These are phyloP conservation scores for Trichoderma parareesei DNA, from an alignment of 495 filamentous ascomycete genomes.

Conservation along the genomic window DNA sequence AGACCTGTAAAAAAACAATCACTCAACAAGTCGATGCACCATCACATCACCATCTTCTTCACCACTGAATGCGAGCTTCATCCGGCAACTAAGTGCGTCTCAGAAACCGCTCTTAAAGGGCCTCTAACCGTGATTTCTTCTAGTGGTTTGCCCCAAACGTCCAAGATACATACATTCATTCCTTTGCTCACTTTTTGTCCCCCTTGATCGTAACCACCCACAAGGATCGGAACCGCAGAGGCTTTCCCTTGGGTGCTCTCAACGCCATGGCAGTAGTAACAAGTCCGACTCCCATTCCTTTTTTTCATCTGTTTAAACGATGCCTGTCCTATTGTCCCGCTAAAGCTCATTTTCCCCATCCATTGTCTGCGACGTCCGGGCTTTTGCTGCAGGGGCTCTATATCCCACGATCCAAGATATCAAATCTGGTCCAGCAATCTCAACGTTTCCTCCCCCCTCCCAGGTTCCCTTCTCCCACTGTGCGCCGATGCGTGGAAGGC, in stretches of 20 bases:
- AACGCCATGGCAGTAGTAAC: not conserved
- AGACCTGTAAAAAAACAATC: not conserved
- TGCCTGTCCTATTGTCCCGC: constrained; percentile 3
- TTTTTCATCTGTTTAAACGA: constrained; percentile 10
- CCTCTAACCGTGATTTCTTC: not conserved
- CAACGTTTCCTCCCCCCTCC: not conserved
- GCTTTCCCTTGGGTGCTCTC: not conserved
- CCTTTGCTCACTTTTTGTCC: not conserved
- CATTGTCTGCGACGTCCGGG: constrained; percentile 9
- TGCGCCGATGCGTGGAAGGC: constrained; percentile 1
- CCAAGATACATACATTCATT: not conserved
- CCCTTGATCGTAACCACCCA: not conserved
- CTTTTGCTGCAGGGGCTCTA: constrained; percentile 8
- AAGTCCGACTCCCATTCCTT: not conserved
- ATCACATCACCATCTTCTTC: too few species aligned
- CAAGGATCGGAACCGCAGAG: not conserved
- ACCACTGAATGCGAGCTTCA: not conserved
- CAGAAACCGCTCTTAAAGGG: not conserved
- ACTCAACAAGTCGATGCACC: not conserved
- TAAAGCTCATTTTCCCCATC: constrained; percentile 10
- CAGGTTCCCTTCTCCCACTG: not conserved
- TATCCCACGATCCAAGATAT: constrained; percentile 8
- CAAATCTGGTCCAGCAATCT: constrained; percentile 9
- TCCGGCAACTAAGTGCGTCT: not conserved
- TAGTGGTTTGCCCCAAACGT: not conserved